Evolutionary conservation across 129 eudicot genomes (phyloP).

Genomic region (Oenanthe sinensis): DNA sequence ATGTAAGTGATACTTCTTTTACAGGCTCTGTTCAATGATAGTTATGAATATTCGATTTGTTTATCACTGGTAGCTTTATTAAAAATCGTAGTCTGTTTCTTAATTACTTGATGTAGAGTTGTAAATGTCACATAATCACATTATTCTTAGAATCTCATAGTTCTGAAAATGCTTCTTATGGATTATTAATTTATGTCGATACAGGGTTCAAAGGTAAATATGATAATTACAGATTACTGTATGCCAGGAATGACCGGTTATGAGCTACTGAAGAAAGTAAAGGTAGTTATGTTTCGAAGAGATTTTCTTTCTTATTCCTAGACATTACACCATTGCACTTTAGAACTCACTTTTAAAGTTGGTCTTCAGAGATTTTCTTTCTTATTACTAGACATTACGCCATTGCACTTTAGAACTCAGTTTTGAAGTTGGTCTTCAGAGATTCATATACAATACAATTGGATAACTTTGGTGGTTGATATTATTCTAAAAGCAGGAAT

Average conservation of each 20-base stretch:
- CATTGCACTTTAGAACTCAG: neutral
- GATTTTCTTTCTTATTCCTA: neutral
- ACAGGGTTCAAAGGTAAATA: slow-evolving; percentile 51
- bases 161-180: neutral
- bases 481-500: slow-evolving; percentile 44
- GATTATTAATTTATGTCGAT: neutral
- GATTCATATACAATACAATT: neutral
- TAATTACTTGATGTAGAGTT: neutral
- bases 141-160: neutral
- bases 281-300: slow-evolving; percentile 29
- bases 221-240: slow-evolving; percentile 79
- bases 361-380: neutral
- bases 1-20: slow-evolving; percentile 22
- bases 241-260: slow-evolving; percentile 93
- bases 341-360: neutral
- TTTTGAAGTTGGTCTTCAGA: neutral
- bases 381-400: neutral
- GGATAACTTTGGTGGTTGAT: neutral
- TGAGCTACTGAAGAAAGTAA: slow-evolving; percentile 73
- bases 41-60: neutral
- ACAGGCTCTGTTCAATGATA: neutral
- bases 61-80: neutral
- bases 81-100: neutral
- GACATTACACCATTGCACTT: neutral
- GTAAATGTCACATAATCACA: neutral